Evolutionary conservation across 2,329 filamentous ascomycete genomes (phyloP).

Genomic region (Cladophialophora bantiana): DNA sequence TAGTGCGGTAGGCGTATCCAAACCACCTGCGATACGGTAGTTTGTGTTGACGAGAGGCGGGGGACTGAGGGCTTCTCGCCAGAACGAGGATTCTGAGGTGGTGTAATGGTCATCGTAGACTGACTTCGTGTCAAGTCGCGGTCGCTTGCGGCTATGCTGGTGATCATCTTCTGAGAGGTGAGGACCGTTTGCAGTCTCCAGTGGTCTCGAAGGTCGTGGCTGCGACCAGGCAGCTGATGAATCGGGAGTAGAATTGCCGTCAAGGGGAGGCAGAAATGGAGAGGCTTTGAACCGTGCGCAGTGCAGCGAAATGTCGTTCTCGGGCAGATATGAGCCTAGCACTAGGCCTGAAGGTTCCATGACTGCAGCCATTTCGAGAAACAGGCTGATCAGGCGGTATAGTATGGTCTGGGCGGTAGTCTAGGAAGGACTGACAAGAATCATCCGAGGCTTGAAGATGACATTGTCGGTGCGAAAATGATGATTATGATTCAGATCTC

Average conservation of each 20-base stretch:
- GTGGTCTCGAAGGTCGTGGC: conserved; percentile 1
- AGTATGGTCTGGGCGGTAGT: neutral
- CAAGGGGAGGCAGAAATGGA: conserved; percentile 28
- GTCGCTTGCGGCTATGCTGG: conserved; percentile 26
- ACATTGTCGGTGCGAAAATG: neutral
- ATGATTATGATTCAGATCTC: conserved; percentile 6
- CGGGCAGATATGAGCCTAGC: conserved; percentile 33
- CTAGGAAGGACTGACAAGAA: neutral
- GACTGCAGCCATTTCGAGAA: conserved; percentile 22
- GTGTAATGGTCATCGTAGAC: conserved; percentile 1
- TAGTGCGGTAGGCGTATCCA: conserved; percentile 44
- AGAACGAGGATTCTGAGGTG: neutral
- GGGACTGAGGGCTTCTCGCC: conserved; percentile 41
- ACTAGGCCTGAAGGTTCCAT: conserved; percentile 26
- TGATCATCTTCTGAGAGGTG: neutral
- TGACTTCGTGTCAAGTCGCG: conserved; percentile 15
- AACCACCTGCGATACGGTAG: conserved; percentile 48
- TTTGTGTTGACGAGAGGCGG: conserved; percentile 49
- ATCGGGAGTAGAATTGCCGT: conserved; percentile 4
- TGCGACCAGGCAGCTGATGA: conserved; percentile 15
- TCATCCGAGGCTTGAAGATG: neutral
- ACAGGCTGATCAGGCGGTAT: neutral
- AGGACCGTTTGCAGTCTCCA: conserved; percentile 7
- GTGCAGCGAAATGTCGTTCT: conserved; percentile 22
- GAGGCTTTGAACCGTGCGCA: conserved; percentile 29